Evolutionary conservation across 768 basidiomycete genomes (phyloP).

Genomic region (Tulasnella sp.): DNA sequence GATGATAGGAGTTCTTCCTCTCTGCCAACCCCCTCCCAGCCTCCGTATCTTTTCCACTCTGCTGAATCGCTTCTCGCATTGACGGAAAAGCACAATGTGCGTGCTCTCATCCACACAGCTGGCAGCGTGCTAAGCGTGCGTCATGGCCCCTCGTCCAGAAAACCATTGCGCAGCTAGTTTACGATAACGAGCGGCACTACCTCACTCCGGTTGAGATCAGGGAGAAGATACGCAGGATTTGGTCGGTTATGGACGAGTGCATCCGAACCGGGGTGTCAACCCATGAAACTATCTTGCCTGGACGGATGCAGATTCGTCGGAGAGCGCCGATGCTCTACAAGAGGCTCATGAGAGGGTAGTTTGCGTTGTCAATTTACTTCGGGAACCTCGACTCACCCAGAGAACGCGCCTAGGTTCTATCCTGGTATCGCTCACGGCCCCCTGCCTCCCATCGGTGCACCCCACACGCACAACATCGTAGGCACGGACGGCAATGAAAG

Average conservation of each 20-base stretch:
- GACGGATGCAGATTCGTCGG: slow-evolving; percentile 64
- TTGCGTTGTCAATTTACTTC: slow-evolving; percentile 4
- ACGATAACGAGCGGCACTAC: slow-evolving; percentile 79
- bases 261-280: slow-evolving; percentile 77
- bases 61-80: slow-evolving; percentile 62
- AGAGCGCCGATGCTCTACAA: slow-evolving; percentile 83
- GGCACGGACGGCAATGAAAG: no score
- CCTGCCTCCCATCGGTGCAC: not conserved
- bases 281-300: slow-evolving; percentile 67
- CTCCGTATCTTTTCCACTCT: slow-evolving; percentile 73
- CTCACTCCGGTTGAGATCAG: slow-evolving; percentile 63
- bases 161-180: slow-evolving; percentile 88
- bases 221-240: slow-evolving; percentile 66
- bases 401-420: slow-evolving; percentile 33
- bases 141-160: slow-evolving; percentile 35
- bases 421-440: slow-evolving; percentile 33
- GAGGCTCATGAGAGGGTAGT: slow-evolving; percentile 78
- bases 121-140: not conserved
- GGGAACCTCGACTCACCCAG: not conserved
- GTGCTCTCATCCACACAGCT: slow-evolving; percentile 22
- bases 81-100: slow-evolving; percentile 71
- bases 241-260: slow-evolving; percentile 87
- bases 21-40: slow-evolving; percentile 29
- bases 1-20: not conserved
- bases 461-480: no score